Percentiles rank a stretch among this genome's conserved stretches.
These are phyloP conservation scores for Colletotrichum falcatum DNA, from an alignment of 2,329 filamentous ascomycete genomes.

Conservation along the genomic window DNA sequence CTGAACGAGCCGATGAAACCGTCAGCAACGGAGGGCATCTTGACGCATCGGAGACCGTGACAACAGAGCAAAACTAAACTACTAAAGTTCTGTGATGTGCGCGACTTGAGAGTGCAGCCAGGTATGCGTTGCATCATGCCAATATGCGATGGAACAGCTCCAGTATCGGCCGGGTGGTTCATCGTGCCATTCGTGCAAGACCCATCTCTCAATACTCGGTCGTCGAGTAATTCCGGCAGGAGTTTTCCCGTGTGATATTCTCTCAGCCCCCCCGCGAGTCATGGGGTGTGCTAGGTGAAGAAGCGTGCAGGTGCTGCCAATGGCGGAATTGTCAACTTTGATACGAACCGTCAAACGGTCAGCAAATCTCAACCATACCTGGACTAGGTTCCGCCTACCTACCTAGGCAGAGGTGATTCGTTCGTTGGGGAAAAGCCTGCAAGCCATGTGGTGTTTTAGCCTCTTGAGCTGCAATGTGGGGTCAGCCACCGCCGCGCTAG, in stretches of 20 bases:
- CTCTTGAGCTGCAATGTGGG: constrained; percentile 35
- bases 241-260: constrained; percentile 10
- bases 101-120: constrained; percentile 9
- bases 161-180: neutral
- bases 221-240: neutral
- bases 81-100: neutral
- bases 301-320: constrained; percentile 4
- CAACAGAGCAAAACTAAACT: constrained; percentile 2
- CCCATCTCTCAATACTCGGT: neutral
- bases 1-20: constrained; percentile 32
- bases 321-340: constrained; percentile 3
- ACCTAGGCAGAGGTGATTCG: neutral
- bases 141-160: constrained; percentile 21
- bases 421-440: constrained; percentile 11
- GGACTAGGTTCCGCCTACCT: neutral
- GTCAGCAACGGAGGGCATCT: constrained; percentile 22
- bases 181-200: constrained; percentile 20
- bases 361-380: constrained; percentile 9
- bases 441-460: constrained; percentile 39
- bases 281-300: constrained; percentile 6
- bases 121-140: constrained; percentile 16
- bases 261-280: constrained; percentile 21
- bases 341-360: constrained; percentile 9
- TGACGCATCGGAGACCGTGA: constrained; percentile 19
- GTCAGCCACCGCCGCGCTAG: constrained; percentile 15